Evolutionary conservation across 1,284 basidiomycete genomes (phyloP), one percentile per base, ranked within the genome.

Genomic region (Rhodotorula sp.): DNA sequence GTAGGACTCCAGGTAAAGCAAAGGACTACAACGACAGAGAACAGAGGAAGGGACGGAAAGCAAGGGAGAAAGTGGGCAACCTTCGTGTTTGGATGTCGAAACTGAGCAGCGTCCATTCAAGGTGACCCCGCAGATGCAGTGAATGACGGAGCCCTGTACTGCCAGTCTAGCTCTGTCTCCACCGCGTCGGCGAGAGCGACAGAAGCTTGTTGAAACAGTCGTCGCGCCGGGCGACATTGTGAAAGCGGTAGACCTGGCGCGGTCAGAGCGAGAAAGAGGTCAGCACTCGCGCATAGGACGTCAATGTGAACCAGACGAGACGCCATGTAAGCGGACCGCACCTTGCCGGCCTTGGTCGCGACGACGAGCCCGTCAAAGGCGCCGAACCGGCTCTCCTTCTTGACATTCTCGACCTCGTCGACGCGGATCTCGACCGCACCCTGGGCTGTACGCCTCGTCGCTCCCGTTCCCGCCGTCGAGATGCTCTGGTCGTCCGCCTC

Each of bases 151-250:
- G 14, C 12, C 48, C 45, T 46, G n/a, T n/a, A n/a, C n/a, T n/a
- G n/a, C n/a, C n/a, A n/a, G n/a, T n/a, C n/a, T 23, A 62, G 5
- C 42, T 21, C 42, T 44, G 48, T 25, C 50, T 42, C 62, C 66
- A 61, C 8, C 44, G 27, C 0, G 42, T 34, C 10, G 62, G 45
- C 17, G 72, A 64, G 9, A 67, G 54, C 7, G 64, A 58, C 5
- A 74, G 57, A 4, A 74, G 45, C 52, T 71, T 74, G 55, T 66
- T 73, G 68, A 75, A 73, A 0, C 61, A 64, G 3, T 73, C 74
- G 52, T 73, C 74, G 21, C 74, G 65, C 5, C 66, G 46, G 4
- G 69, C 48, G 44, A 75, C 68, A 34, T 71, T 73, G 1, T 64
- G 46, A 44, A 73, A 72, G 17, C 62, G 56, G 41, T 25, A 71